These are phyloP conservation scores for Quercus lobata DNA, from an alignment of 331 rosid species.

Conservation along the genomic window DNA sequence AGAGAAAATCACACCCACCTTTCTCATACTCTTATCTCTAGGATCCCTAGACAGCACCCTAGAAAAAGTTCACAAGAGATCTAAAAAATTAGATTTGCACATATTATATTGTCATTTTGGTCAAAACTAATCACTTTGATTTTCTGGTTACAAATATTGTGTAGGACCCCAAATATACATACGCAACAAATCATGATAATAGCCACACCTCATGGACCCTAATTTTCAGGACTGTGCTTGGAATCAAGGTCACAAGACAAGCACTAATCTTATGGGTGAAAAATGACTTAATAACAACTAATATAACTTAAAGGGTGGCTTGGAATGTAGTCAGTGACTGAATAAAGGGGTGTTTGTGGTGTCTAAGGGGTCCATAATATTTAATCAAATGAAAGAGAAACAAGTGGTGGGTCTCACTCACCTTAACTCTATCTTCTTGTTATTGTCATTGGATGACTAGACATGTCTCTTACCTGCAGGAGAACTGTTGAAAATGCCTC, in stretches of 20 bases:
- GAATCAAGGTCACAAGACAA: slow-evolving; percentile 45
- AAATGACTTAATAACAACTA: slow-evolving; percentile 46
- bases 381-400: slow-evolving; percentile 15
- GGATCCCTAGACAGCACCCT: slow-evolving; percentile 24
- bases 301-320: slow-evolving; percentile 24
- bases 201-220: slow-evolving; percentile 47
- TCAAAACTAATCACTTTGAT: slow-evolving; percentile 30
- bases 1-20: background rate
- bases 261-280: slow-evolving; percentile 40
- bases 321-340: slow-evolving; percentile 30
- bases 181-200: slow-evolving; percentile 24
- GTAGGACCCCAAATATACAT: slow-evolving; percentile 17
- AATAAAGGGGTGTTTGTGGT: slow-evolving; percentile 30
- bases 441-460: slow-evolving; percentile 42
- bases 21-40: slow-evolving; percentile 21
- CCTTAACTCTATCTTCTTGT: slow-evolving; percentile 27
- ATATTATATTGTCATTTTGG: slow-evolving; percentile 19
- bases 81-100: slow-evolving; percentile 15
- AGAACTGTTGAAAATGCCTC: slow-evolving; percentile 24
- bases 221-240: slow-evolving; percentile 33
- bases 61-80: background rate
- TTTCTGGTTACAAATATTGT: slow-evolving; percentile 17
- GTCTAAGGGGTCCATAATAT: slow-evolving; percentile 29
- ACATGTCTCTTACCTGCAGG: slow-evolving; percentile 29
- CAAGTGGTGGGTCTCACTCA: slow-evolving; percentile 36